Conservation (phyloP, 2,329 filamentous ascomycete genomes). For the Scorias spongiosa region DNA sequence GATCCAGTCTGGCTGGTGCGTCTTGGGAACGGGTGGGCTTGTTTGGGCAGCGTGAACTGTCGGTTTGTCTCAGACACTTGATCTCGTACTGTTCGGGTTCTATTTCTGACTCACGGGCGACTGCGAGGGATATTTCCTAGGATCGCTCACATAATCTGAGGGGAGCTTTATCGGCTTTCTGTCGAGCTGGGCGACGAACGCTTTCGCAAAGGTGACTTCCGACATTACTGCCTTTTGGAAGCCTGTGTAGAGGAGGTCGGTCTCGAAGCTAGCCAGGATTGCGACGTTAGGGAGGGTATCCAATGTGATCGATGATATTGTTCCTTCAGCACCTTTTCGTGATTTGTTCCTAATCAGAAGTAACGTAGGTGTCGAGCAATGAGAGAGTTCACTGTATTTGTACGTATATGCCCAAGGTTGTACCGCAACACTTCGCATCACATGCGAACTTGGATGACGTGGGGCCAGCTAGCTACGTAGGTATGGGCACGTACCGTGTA, state of each 20-base stretch:
- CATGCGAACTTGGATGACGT: no score
- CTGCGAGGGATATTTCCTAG: constrained; percentile 59
- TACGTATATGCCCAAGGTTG: no score
- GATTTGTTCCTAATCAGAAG: no score
- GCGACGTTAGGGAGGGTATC: neutral
- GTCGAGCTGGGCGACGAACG: constrained; percentile 69
- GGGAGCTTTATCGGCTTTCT: constrained; percentile 64
- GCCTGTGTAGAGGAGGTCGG: constrained; percentile 11
- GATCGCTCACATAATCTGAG: constrained; percentile 82
- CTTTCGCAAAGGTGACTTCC: constrained; percentile 53
- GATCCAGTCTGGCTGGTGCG: constrained; percentile 22
- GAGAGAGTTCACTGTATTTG: no score
- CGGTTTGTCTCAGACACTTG: neutral
- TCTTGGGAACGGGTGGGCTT: constrained; percentile 38
- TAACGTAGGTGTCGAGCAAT: no score
- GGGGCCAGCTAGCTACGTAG: no score
- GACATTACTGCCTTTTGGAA: constrained; percentile 48
- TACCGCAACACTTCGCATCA: no score
- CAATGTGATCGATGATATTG: no score
- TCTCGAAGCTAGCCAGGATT: neutral
- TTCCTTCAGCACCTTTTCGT: no score
- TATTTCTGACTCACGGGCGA: constrained; percentile 47
- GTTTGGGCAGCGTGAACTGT: constrained; percentile 58
- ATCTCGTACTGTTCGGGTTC: no score
- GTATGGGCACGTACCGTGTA: no score